These are phyloP conservation scores for Spergularia azorica DNA, from an alignment of 179 eudicot genomes.

Conservation along the genomic window DNA sequence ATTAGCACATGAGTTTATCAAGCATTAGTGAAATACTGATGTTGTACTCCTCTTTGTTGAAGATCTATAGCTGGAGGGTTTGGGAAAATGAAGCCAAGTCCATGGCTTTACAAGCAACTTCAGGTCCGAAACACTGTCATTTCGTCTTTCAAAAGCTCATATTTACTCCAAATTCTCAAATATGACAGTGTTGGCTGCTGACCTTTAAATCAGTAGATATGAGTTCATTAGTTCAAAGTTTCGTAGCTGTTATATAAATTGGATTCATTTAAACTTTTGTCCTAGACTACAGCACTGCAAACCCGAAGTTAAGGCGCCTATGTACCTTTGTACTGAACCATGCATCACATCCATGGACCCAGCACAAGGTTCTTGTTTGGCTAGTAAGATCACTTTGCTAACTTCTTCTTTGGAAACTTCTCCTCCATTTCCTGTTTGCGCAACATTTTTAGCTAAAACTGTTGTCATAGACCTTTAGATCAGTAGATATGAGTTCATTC, in stretches of 20 bases:
- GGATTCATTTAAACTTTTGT: neutral
- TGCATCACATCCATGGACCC: conserved; percentile 77
- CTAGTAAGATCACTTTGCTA: conserved; percentile 48
- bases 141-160: neutral
- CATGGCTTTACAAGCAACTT: conserved; percentile 38
- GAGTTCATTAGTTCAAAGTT: neutral
- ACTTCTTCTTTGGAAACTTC: neutral
- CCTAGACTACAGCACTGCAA: conserved; percentile 31
- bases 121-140: conserved; percentile 28
- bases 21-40: neutral
- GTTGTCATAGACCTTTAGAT: no score
- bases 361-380: conserved; percentile 64
- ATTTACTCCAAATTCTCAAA: neutral
- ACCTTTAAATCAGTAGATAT: neutral
- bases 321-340: conserved; percentile 50
- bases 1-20: neutral
- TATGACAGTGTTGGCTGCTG: neutral
- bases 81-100: conserved; percentile 77
- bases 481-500: no score
- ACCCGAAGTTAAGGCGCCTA: conserved; percentile 49
- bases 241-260: neutral
- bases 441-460: neutral
- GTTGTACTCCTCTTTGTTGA: neutral
- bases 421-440: neutral
- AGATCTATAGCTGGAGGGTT: conserved; percentile 79